phyloP scores from a whole-genome alignment of 208 protist species.

The Novymonas esmeraldas region DNA sequence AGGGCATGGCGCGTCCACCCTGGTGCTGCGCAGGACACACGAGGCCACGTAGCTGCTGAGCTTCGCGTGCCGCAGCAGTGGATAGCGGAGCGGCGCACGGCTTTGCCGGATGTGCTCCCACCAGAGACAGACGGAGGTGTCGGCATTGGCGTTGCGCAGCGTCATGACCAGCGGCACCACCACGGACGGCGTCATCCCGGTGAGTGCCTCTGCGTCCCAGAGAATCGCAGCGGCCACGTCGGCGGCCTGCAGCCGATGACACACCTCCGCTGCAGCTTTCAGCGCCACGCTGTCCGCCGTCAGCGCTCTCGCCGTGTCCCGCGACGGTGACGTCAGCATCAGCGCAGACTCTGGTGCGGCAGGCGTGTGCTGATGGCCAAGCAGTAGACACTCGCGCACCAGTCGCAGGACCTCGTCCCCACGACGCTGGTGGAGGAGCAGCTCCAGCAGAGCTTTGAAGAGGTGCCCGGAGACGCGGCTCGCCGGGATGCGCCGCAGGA shows the following conservation, averaged over 20 bases:
- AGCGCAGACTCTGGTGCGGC: not conserved
- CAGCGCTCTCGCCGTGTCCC: slow-evolving; percentile 16
- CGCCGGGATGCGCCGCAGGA: slow-evolving; percentile 12
- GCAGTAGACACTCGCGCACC: slow-evolving; percentile 6
- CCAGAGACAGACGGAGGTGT: slow-evolving; percentile 19
- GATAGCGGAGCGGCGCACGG: slow-evolving; percentile 5
- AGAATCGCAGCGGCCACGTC: slow-evolving; percentile 13
- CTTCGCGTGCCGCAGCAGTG: slow-evolving; percentile 46
- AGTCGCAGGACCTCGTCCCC: slow-evolving; percentile 2
- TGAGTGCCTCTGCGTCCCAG: not conserved
- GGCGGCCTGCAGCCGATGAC: slow-evolving; percentile 7
- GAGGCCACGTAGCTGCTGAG: slow-evolving; percentile 68
- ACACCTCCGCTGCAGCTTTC: slow-evolving; percentile 24
- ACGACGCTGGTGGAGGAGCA: slow-evolving; percentile 17
- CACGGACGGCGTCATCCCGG: slow-evolving; percentile 25
- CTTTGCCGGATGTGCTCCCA: slow-evolving; percentile 17
- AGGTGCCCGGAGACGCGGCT: slow-evolving; percentile 16
- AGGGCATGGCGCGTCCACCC: too few relatives aligned
- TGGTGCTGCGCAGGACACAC: slow-evolving; percentile 35
- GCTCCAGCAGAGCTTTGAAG: slow-evolving; percentile 17
- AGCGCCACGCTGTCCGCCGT: slow-evolving; percentile 12
- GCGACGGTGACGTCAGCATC: slow-evolving; percentile 4
- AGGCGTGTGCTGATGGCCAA: not conserved
- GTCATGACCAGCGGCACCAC: slow-evolving; percentile 32
- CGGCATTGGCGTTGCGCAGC: slow-evolving; percentile 18